Evolutionary conservation across 2,329 filamentous ascomycete genomes (phyloP).

Genomic region (Falciphora oryzae): DNA sequence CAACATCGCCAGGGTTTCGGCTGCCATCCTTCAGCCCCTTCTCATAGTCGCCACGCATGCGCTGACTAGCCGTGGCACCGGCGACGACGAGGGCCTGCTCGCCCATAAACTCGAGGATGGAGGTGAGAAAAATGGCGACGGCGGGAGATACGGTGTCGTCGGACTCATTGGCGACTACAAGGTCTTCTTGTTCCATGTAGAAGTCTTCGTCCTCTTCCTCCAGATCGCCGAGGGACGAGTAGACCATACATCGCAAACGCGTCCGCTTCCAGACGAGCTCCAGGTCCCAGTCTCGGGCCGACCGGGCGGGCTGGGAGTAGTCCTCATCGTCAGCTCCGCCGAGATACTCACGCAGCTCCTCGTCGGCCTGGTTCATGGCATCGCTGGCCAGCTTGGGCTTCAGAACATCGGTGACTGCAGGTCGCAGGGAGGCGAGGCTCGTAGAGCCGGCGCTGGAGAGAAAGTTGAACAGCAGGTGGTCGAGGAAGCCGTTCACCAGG

Average conservation of each 20-base stretch:
- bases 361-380: slow-evolving; percentile 32
- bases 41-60: slow-evolving; percentile 53
- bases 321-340: slow-evolving; percentile 75
- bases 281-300: slow-evolving; percentile 70
- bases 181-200: slow-evolving; percentile 73
- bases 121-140: slow-evolving; percentile 92
- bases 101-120: slow-evolving; percentile 87
- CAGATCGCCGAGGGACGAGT: slow-evolving; percentile 91
- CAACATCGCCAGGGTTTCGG: slow-evolving; percentile 39
- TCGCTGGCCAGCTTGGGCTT: slow-evolving; percentile 83
- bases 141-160: slow-evolving; percentile 77
- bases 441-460: slow-evolving; percentile 77
- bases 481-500: slow-evolving; percentile 86
- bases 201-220: slow-evolving; percentile 96
- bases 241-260: slow-evolving; percentile 93
- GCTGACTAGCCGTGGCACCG: slow-evolving; percentile 73
- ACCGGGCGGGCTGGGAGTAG: slow-evolving; percentile 46
- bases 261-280: slow-evolving; percentile 92
- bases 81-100: slow-evolving; percentile 87
- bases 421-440: slow-evolving; percentile 65
- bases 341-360: slow-evolving; percentile 70
- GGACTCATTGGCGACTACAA: slow-evolving; percentile 53
- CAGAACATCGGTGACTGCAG: slow-evolving; percentile 78
- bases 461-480: slow-evolving; percentile 88
- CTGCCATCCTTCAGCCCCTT: slow-evolving; percentile 51